These are phyloP conservation scores for Kentomonas sorsogonicus DNA, from an alignment of 208 protist genomes.

Conservation along the genomic window DNA sequence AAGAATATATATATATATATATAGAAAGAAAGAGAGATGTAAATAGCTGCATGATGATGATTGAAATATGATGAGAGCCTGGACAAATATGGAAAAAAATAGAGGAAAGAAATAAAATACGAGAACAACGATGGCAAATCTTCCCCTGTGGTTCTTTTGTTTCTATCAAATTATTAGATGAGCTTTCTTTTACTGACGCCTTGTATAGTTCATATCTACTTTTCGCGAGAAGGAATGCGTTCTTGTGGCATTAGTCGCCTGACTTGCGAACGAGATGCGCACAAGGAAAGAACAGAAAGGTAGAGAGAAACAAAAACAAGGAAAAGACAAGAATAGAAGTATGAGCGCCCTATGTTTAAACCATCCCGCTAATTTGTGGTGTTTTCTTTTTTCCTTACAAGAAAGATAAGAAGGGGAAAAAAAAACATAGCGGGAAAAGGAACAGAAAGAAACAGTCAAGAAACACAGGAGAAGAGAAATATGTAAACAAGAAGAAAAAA, in stretches of 20 bases:
- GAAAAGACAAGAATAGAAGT: slow-evolving; percentile 4
- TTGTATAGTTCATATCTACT: too few species aligned
- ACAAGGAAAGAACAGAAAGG: too few species aligned
- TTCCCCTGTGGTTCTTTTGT: background rate
- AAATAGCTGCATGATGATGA: background rate
- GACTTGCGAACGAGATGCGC: too few species aligned
- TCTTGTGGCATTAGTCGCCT: too few species aligned
- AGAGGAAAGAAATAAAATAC: slow-evolving; percentile 9
- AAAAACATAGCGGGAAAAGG: slow-evolving; percentile 5
- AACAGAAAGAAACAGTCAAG: slow-evolving; percentile 4
- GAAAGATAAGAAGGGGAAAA: background rate
- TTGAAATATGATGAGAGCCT: background rate
- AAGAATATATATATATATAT: slow-evolving; percentile 1
- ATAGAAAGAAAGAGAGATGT: slow-evolving; percentile 4
- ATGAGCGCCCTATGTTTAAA: too few species aligned
- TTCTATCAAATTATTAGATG: slow-evolving; percentile 6
- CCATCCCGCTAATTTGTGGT: too few species aligned
- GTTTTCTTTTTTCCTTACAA: slow-evolving; percentile 8
- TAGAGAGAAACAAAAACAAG: too few species aligned
- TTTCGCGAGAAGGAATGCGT: too few species aligned
- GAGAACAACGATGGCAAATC: slow-evolving; percentile 5
- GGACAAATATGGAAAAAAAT: background rate
- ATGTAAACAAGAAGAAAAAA: slow-evolving; percentile 13
- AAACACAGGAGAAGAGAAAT: slow-evolving; percentile 5
- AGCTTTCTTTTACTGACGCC: background rate